Percentiles rank a stretch among this genome's conserved stretches.
These are phyloP conservation scores for Mitragyna speciosa DNA, from an alignment of 257 asterid genomes.

Conservation along the genomic window DNA sequence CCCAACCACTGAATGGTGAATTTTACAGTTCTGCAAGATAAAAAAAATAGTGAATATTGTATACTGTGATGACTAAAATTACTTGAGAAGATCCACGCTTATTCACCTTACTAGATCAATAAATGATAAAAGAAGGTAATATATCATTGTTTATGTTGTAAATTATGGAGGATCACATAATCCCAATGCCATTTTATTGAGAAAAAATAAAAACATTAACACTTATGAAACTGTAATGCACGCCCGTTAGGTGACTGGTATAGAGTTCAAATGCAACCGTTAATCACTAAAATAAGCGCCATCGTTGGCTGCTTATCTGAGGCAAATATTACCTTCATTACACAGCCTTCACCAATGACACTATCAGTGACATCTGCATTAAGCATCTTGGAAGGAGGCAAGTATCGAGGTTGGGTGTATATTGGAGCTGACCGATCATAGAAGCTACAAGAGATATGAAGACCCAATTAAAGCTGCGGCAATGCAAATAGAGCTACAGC, in stretches of 20 bases:
- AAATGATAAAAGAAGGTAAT: neutral
- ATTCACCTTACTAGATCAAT: neutral
- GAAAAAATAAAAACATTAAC: too few relatives aligned
- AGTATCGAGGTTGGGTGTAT: conserved; percentile 91
- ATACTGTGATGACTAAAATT: neutral
- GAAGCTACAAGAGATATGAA: conserved; percentile 57
- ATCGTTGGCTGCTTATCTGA: neutral
- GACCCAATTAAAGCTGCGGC: conserved; percentile 11
- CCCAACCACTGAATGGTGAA: conserved; percentile 93
- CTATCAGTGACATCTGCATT: conserved; percentile 97
- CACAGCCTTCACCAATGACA: conserved; percentile 97
- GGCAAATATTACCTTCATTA: conserved; percentile 64
- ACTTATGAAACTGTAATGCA: neutral
- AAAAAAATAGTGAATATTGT: neutral
- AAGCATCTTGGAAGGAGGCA: conserved; percentile 97
- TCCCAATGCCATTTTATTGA: neutral
- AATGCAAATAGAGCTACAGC: neutral
- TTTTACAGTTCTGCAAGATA: conserved; percentile 76
- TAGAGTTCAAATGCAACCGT: neutral
- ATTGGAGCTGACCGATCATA: conserved; percentile 96
- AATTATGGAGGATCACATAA: neutral
- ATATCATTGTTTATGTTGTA: neutral
- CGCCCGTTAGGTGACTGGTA: neutral
- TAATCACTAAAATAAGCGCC: neutral
- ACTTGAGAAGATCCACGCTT: neutral